These are phyloP conservation scores for Xylariaceae sp. DNA, from an alignment of 2,329 filamentous ascomycete species.

Conservation along the genomic window DNA sequence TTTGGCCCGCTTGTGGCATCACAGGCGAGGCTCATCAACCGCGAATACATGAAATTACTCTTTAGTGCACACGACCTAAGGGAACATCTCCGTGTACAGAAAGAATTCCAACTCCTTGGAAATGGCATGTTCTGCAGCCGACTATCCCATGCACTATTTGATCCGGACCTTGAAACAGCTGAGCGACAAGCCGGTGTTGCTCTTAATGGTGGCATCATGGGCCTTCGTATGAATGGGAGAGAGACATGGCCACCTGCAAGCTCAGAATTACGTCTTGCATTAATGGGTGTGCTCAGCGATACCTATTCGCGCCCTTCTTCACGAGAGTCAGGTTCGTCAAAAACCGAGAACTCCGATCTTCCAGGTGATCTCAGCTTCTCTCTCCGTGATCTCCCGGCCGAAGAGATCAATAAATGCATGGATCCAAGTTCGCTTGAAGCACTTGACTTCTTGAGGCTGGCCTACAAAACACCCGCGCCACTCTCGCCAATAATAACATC, in stretches of 20 bases:
- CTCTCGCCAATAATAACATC: constrained; percentile 77
- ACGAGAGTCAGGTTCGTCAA: constrained; percentile 39
- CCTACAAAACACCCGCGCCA: constrained; percentile 78
- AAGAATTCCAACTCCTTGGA: constrained; percentile 81
- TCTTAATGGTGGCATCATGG: constrained; percentile 75
- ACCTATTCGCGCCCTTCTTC: constrained; percentile 58
- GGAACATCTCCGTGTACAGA: constrained; percentile 76
- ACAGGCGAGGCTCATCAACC: constrained; percentile 80
- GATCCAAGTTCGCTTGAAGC: constrained; percentile 84
- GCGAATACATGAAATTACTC: constrained; percentile 75
- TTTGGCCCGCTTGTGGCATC: constrained; percentile 75
- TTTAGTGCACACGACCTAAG: constrained; percentile 77
- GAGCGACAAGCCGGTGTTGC: constrained; percentile 75
- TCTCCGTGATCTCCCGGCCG: constrained; percentile 78
- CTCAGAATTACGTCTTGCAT: constrained; percentile 86
- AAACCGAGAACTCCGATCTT: constrained; percentile 50
- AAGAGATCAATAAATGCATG: constrained; percentile 83
- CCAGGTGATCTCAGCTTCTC: constrained; percentile 81
- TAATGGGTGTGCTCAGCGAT: constrained; percentile 85
- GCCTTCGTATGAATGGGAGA: constrained; percentile 80
- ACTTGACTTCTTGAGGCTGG: constrained; percentile 88
- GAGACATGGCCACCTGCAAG: constrained; percentile 92
- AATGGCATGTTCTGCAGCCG: constrained; percentile 84
- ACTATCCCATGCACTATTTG: constrained; percentile 83
- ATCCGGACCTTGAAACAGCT: constrained; percentile 79